Evolutionary conservation across 78 protist species (phyloP), one percentile per base, ranked within the genome.

Genomic region (Dictyostelium intermedium): DNA sequence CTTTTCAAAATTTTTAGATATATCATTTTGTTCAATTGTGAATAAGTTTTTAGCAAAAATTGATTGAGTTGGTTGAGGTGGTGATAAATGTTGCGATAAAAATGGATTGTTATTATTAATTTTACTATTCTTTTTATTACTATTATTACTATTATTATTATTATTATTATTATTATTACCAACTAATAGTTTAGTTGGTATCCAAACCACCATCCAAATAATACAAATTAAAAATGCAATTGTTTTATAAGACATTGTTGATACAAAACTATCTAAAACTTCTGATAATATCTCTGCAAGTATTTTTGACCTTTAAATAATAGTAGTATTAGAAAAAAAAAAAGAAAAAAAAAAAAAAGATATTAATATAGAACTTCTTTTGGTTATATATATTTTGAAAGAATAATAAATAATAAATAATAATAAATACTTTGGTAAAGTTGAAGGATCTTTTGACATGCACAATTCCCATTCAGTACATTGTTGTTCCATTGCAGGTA

Each of bases 281-380:
- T 80, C 84, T 30, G 84, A 80, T 80, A 80, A 80, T 25, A 80
- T 80, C 45, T 47, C 84, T 80, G 84, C 84, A 25, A 80, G 56
- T 47, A 80, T 80, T 78, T 80, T 80, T 30, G 84, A 80, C 27
- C 79, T 72, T 10, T 66, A 66, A 1, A 10, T n/a, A n/a, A n/a
- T n/a, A n/a, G n/a, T n/a, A n/a, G n/a, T n/a, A n/a, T n/a, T n/a
- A n/a, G n/a, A n/a, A n/a, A 63, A 0, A 60, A 23, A 60, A 60
- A 23, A 23, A 60, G 69, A 23, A 60, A 27, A 27, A 66, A 3
- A 25, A 27, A 11, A 72, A 30, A 72, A 5, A 70, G 8, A 5
- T 16, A 34, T 34, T 13, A 16, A 34, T 11, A 70, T 30, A 30
- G 2, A 3, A n/a, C n/a, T n/a, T n/a, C n/a, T n/a, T n/a, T n/a